phyloP scores from a whole-genome alignment of 208 protist genomes.

The Strigomonas culicis region DNA sequence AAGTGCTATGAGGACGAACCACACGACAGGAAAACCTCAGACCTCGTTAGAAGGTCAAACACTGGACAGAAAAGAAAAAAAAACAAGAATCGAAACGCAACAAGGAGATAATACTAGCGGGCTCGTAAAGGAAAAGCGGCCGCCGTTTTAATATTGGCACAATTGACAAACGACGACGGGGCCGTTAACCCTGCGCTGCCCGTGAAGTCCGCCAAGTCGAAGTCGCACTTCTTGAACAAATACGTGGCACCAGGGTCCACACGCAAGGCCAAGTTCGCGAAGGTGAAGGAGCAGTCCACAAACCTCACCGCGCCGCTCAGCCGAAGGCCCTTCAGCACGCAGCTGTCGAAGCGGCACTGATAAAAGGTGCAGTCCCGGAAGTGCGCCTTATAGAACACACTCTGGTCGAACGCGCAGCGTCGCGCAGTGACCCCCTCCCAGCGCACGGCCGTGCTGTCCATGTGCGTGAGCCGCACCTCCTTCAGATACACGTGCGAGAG shows the following conservation, averaged over 20 bases:
- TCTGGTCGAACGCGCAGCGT: constrained; percentile 51
- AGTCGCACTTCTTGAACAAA: constrained; percentile 35
- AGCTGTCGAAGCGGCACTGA: constrained; percentile 54
- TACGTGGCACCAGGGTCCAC: neutral
- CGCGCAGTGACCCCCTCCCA: constrained; percentile 33
- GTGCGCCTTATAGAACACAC: constrained; percentile 43
- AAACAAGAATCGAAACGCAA: constrained; percentile 8
- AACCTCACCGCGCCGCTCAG: constrained; percentile 32
- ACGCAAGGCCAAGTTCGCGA: constrained; percentile 39
- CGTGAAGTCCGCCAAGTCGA: constrained; percentile 66
- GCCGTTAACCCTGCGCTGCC: constrained; percentile 28
- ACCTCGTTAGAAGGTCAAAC: neutral
- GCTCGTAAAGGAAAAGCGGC: constrained; percentile 41
- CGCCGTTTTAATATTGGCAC: constrained; percentile 49
- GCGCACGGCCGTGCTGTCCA: constrained; percentile 50
- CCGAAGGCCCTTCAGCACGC: constrained; percentile 35
- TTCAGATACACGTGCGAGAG: constrained; percentile 27
- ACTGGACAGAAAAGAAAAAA: constrained; percentile 10
- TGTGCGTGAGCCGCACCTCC: constrained; percentile 32
- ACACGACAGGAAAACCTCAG: neutral
- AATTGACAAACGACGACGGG: constrained; percentile 30
- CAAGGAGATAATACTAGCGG: neutral
- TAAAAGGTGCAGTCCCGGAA: constrained; percentile 40
- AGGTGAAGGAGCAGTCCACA: constrained; percentile 49
- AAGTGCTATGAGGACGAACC: neutral